These are phyloP conservation scores for Cyberlindnera mississippiensis DNA, from an alignment of 805 yeast species.

Conservation along the genomic window DNA sequence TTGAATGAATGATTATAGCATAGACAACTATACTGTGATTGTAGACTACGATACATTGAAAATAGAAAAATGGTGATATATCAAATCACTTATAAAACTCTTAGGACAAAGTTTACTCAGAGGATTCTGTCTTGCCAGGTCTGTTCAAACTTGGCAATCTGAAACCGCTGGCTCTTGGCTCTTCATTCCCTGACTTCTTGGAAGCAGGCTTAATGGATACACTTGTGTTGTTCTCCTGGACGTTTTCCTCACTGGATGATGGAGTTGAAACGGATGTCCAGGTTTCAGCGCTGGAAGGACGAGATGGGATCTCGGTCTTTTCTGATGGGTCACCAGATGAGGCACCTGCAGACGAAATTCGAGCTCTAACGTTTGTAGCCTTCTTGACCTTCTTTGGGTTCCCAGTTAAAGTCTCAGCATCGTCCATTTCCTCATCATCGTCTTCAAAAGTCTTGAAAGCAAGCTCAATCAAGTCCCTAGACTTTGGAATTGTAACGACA, in stretches of 20 bases:
- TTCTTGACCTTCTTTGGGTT: conserved; percentile 6
- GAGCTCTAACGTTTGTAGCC: neutral
- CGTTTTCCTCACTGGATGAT: conserved; percentile 5
- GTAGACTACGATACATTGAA: no score
- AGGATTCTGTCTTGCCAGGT: neutral
- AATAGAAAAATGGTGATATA: no score
- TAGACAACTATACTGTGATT: no score
- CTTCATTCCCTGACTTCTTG: no score
- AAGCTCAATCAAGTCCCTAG: no score
- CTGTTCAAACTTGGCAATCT: neutral
- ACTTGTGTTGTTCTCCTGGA: neutral
- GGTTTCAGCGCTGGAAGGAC: conserved; percentile 2
- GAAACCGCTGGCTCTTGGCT: neutral
- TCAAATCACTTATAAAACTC: no score
- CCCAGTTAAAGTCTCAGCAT: neutral
- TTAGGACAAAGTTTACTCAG: neutral
- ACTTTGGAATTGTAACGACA: conserved; percentile 20
- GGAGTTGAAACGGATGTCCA: conserved; percentile 12
- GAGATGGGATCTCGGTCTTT: neutral
- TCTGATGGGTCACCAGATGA: no score
- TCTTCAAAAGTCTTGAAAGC: no score
- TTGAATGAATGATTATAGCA: no score
- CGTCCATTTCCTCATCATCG: conserved; percentile 1
- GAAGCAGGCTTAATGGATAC: conserved; percentile 5
- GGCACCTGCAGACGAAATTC: no score